Evolutionary conservation across 2,329 filamentous ascomycete genomes (phyloP).

Genomic region (Epichloe amarillans): DNA sequence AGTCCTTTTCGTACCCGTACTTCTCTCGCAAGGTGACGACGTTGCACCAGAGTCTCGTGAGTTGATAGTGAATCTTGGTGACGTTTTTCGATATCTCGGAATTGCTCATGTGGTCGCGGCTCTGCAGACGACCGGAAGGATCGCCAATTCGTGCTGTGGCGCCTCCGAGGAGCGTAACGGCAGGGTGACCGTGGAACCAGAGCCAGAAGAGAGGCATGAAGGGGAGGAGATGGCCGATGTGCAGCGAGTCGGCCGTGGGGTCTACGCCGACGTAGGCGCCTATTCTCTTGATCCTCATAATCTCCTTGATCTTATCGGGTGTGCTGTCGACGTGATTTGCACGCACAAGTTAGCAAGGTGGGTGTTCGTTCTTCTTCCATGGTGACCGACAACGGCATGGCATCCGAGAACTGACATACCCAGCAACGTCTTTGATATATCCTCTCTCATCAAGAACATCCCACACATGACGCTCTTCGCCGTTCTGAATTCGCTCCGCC

Average conservation of each 20-base stretch:
- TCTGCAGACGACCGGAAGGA: conserved; percentile 55
- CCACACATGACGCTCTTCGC: conserved; percentile 41
- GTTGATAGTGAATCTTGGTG: conserved; percentile 53
- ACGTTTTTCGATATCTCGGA: conserved; percentile 48
- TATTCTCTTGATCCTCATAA: conserved; percentile 52
- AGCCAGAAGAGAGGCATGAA: conserved; percentile 79
- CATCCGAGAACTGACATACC: conserved; percentile 34
- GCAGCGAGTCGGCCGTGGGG: conserved; percentile 65
- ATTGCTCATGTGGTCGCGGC: conserved; percentile 39
- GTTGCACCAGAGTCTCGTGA: conserved; percentile 61
- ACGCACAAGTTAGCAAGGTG: conserved; percentile 1
- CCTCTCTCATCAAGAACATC: conserved; percentile 58
- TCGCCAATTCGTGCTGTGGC: conserved; percentile 70
- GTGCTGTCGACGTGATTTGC: conserved; percentile 19
- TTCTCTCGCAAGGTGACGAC: conserved; percentile 52
- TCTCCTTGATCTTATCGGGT: conserved; percentile 41
- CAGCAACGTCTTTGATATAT: conserved; percentile 60
- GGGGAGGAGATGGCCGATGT: conserved; percentile 68
- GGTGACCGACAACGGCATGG: conserved; percentile 10
- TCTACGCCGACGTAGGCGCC: conserved; percentile 73
- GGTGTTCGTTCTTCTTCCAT: not conserved
- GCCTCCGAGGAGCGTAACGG: conserved; percentile 56
- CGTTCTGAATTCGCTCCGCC: conserved; percentile 34
- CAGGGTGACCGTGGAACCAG: conserved; percentile 60
- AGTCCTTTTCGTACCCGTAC: conserved; percentile 50